These are phyloP conservation scores for Blastocystis sp. DNA, from an alignment of 352 stramenopile species.

Conservation along the genomic window DNA sequence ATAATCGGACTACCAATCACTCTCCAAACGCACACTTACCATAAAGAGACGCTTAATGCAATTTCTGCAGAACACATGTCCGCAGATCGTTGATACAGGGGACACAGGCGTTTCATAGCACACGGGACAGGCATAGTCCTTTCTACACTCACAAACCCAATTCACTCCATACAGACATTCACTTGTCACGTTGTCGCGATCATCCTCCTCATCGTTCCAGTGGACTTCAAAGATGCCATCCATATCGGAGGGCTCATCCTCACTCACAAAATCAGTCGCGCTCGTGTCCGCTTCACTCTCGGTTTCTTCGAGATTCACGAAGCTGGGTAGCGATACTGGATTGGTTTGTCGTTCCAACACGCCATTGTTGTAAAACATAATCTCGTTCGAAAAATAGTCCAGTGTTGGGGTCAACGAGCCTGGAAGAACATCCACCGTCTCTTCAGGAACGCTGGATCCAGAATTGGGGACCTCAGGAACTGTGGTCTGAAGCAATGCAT, in stretches of 20 bases:
- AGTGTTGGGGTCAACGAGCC: neutral
- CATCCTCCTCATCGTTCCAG: too few species aligned
- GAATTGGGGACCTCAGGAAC: neutral
- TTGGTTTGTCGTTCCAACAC: neutral
- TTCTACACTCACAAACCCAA: neutral
- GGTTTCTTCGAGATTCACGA: neutral
- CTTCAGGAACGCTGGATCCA: neutral
- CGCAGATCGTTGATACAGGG: conserved; percentile 49
- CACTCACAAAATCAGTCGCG: neutral
- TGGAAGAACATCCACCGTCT: neutral
- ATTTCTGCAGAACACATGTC: conserved; percentile 39
- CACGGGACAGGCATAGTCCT: conserved; percentile 24
- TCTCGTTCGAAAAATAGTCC: conserved; percentile 37
- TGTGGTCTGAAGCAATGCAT: conserved; percentile 16
- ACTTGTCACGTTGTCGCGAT: neutral
- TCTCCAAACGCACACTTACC: neutral
- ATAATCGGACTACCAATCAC: neutral
- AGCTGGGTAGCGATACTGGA: neutral
- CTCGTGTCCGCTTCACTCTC: neutral
- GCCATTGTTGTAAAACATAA: conserved; percentile 39
- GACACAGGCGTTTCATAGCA: neutral
- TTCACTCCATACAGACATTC: neutral
- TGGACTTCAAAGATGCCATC: too few species aligned
- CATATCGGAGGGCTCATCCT: neutral
- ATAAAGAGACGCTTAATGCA: conserved; percentile 47